Percentiles rank a stretch among this genome's conserved stretches.
These are phyloP conservation scores for Phyllosticta citribraziliensis DNA, from an alignment of 2,329 filamentous ascomycete genomes.

Conservation along the genomic window DNA sequence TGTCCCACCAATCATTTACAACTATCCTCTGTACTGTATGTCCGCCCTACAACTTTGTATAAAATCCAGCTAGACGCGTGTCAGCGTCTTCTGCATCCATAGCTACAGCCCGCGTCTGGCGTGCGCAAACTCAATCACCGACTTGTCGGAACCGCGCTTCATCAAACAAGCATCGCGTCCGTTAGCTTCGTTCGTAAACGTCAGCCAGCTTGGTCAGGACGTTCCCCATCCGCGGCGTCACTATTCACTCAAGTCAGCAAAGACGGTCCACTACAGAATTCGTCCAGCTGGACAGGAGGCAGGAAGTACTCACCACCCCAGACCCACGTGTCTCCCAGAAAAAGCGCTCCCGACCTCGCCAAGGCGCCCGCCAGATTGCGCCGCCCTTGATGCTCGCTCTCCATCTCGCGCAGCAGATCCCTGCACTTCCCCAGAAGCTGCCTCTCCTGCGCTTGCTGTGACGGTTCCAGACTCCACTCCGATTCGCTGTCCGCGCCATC, in stretches of 20 bases:
- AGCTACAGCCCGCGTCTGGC: too few species aligned
- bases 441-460: slow-evolving; percentile 10
- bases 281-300: too few species aligned
- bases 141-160: neutral
- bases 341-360: slow-evolving; percentile 19
- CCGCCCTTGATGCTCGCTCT: slow-evolving; percentile 13
- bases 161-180: neutral
- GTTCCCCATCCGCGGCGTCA: slow-evolving; percentile 16
- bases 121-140: too few species aligned
- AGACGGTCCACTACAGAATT: slow-evolving; percentile 12
- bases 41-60: too few species aligned
- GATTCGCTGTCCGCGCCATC: neutral
- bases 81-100: too few species aligned
- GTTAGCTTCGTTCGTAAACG: slow-evolving; percentile 4
- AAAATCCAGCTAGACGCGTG: too few species aligned
- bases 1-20: too few species aligned
- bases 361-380: slow-evolving; percentile 19
- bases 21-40: too few species aligned
- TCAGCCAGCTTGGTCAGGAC: slow-evolving; percentile 13
- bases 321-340: slow-evolving; percentile 19
- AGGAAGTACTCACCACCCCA: slow-evolving; percentile 13
- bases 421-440: slow-evolving; percentile 19
- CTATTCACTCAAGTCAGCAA: neutral
- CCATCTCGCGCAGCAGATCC: slow-evolving; percentile 18
- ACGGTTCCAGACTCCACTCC: neutral